Base-by-base conservation (phyloP, 2,329 filamentous ascomycete species). In the Hawksworthiomyces lignivorus region DNA sequence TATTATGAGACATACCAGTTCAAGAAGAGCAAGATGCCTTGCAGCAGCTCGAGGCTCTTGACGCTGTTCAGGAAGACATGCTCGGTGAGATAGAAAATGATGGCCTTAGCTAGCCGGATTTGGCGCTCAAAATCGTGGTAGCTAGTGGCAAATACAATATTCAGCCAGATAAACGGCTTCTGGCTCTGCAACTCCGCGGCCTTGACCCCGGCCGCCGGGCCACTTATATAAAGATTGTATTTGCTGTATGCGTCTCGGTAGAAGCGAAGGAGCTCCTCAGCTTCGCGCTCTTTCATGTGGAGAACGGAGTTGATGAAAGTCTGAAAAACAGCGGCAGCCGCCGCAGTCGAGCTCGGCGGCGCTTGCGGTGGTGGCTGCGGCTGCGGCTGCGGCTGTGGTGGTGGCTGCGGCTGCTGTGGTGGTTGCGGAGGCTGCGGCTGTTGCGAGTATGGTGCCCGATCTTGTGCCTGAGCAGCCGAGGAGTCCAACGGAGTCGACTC, bases 121-220 rank as follows among this genome's bases (percentile, higher is more conserved):
- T 51, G 52, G 30, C 39, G 41, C n/a, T 47, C 46, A 34, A 48
- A 45, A 35, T 52, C 47, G 39, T 52, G 36, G 26, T 45, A 51
- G 12, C 46, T 48, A 7, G 50, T 51, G 18, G 39, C 49, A 31
- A 48, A 51, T 22, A 54, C 50, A 27, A 55, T 50, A 33, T 29
- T 39, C 11, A 55, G 43, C 48, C 51, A 55, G 18, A 55, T 40
- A 2, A 50, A 36, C 4, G 53, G 53, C 30, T 41, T 47, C 20
- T 48, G 22, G 3, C 27, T 18, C 19, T 48, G 45, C 15, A 55
- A 41, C 10, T 45, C 29, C 11, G 41, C 33, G 0, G 49, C 50
- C 5, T 32, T 46, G 9, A 42, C 36, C 22, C 14, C 27, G 10
- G 34, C 18, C 4, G 31, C 11, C 0, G 44, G 15, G 8, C 49